Evolutionary conservation across 352 stramenopile genomes (phyloP), one percentile per base, ranked within the genome.

Genomic region (Phytophthora citrophthora): DNA sequence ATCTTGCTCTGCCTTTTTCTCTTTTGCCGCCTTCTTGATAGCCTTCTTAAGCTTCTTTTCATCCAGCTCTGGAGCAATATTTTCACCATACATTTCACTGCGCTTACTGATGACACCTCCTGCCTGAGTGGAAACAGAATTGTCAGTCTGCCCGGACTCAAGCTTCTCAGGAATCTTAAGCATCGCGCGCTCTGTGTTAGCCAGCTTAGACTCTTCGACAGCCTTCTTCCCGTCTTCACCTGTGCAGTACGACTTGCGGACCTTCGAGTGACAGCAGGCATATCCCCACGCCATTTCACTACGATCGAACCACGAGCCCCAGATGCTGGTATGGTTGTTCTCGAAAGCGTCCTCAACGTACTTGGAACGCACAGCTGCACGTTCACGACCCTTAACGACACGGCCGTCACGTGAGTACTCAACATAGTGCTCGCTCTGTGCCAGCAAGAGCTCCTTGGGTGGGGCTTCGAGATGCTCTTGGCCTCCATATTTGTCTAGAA

Each of bases 231-330:
- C 96, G 56, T 95, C 95, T 16, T 89, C 82, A 24, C 97, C 96
- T 4, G 96, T 99, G 65, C 95, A 99, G 64, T 99, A 99, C 0
- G 91, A 98, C 58, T 97, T 98, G 63, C 86, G 86, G 7, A 98
- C 84, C 47, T 93, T 94, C 1, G 91, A 98, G 72, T 99, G 96
- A 76, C 98, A 98, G 74, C 97, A 99, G 15, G 78, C 87, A 77
- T 99, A 99, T 4, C 98, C 98, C 98, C 97, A 99, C n/a, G 76
- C 63, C 70, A 93, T 96, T 15, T 94, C 92, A 11, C 81, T 81
- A 7, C 85, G 85, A 70, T 99, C 96, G 79, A 98, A 99, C 77
- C 96, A 99, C 27, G 90, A 98, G 18, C 98, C 98, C 97, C 97
- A 99, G 10, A 99, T 91, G 15, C 77, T 87, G 7, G 83, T 97